Percentiles rank a stretch among this genome's conserved stretches.
Evolutionary conservation across 108 stramenopile genomes (phyloP).

Genomic region (Discostella stelligeroides): DNA sequence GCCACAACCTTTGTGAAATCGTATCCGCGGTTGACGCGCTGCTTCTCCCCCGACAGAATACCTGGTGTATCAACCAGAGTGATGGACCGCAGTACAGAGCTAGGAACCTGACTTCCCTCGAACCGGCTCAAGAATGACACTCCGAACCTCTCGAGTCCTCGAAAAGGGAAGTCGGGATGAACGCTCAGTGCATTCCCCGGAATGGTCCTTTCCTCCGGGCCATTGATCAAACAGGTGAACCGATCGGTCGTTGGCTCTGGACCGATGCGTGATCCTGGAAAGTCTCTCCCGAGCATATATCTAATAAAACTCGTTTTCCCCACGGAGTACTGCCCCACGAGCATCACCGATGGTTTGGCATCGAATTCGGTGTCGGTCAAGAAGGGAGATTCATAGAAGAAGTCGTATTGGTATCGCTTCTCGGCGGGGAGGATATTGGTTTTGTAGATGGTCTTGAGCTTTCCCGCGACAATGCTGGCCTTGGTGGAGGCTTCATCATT

Average conservation of each 20-base stretch:
- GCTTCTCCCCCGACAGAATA: constrained; percentile 97
- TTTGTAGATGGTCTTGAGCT: constrained; percentile 82
- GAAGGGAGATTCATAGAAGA: constrained; percentile 85
- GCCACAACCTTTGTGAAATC: constrained; percentile 93
- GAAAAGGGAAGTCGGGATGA: constrained; percentile 95
- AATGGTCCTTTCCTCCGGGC: constrained; percentile 94
- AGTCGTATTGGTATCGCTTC: constrained; percentile 83
- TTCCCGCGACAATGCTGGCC: constrained; percentile 33
- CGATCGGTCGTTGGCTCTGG: constrained; percentile 99
- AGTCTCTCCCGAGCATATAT: constrained; percentile 86
- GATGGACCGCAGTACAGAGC: constrained; percentile 83
- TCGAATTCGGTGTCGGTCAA: constrained; percentile 89
- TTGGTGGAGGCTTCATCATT: constrained; percentile 30
- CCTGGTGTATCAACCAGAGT: constrained; percentile 98
- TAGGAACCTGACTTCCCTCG: constrained; percentile 90
- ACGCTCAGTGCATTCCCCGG: constrained; percentile 98
- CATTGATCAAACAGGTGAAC: constrained; percentile 95
- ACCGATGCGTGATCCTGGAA: constrained; percentile 93
- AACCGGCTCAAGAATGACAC: constrained; percentile 95
- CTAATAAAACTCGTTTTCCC: constrained; percentile 94
- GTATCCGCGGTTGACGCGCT: constrained; percentile 90
- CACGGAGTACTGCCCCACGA: constrained; percentile 97
- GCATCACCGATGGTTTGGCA: constrained; percentile 96
- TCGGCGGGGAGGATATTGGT: constrained; percentile 80
- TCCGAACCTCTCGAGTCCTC: constrained; percentile 93